Base-by-base conservation (phyloP, 2,329 filamentous ascomycete genomes). In the Colletotrichum chrysophilum region DNA sequence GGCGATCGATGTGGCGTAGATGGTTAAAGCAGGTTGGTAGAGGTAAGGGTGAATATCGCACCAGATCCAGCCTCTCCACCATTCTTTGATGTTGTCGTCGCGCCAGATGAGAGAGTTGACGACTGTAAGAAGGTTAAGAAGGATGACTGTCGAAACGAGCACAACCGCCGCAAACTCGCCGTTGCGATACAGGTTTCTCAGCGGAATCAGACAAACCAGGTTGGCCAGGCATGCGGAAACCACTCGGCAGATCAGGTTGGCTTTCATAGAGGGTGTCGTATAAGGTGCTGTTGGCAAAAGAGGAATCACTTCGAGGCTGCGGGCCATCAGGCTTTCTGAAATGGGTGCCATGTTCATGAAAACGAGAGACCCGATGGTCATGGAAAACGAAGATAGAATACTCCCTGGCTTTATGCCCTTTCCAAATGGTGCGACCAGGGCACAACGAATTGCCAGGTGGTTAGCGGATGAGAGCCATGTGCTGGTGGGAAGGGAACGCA, bases 71-170 rank as follows among this genome's bases (percentile, higher is more conserved):
- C 90, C 91, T 4, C 84, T 81, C 83, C 85, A 91, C 90, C 90
- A 92, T 38, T 76, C 77, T 36, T 78, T 79, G 73, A 88, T 86
- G 79, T 91, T 81, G 79, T 92, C 85, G 79, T 88, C 81, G 74
- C 83, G 86, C 91, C 91, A 92, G 77, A 91, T 84, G 30, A 90
- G 83, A 1, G 89, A 82, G 81, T 89, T 89, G 83, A 89, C 34
- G 70, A 89, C 80, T 64, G 87, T 88, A 70, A 88, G 80, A 56
- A 88, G n/a, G 81, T 91, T 91, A 79, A 86, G 79, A 68, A 89
- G 26, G 71, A 87, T 83, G 75, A 88, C 83, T 71, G 84, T 86
- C 79, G 82, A 69, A 77, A 91, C 87, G 78, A 91, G 86, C 67
- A 90, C 82, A 74, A 85, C 84, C 48, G 89, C 90, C 3, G 89